These are phyloP conservation scores for Boletellus sp. DNA, from an alignment of 768 basidiomycete species.

Conservation along the genomic window DNA sequence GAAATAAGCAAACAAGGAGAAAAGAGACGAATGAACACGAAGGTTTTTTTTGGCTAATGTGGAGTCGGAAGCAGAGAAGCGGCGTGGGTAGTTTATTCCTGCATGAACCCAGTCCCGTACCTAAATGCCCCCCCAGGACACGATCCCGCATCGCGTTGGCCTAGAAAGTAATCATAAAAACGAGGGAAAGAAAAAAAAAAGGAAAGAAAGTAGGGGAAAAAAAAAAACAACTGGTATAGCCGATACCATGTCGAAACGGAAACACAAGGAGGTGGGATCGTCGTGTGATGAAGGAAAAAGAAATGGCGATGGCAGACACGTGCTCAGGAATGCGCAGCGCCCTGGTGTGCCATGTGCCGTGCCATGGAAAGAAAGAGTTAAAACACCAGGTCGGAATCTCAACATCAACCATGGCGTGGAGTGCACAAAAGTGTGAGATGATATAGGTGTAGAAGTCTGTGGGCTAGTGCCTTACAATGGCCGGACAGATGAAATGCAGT, in stretches of 20 bases:
- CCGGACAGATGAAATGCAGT: conserved; percentile 25
- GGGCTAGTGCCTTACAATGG: conserved; percentile 29
- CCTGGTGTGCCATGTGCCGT: conserved; percentile 21
- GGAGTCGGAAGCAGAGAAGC: not conserved
- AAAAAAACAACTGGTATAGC: conserved; percentile 18
- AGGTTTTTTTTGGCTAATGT: not conserved
- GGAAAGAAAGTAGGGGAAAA: conserved; percentile 8
- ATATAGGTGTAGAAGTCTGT: conserved; percentile 25
- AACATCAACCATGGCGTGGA: conserved; percentile 17
- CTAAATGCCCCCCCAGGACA: conserved; percentile 5
- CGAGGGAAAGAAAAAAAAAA: not conserved
- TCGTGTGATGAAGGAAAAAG: not conserved
- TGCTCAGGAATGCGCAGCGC: conserved; percentile 31
- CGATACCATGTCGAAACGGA: conserved; percentile 12
- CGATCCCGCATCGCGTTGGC: conserved; percentile 13
- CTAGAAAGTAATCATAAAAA: not conserved
- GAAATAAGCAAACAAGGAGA: conserved; percentile 16
- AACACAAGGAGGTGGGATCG: conserved; percentile 3
- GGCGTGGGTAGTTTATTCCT: not conserved
- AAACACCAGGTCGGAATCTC: conserved; percentile 25
- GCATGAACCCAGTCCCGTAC: conserved; percentile 8
- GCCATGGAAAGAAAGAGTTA: conserved; percentile 15
- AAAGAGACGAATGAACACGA: conserved; percentile 5
- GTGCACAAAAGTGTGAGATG: conserved; percentile 16
- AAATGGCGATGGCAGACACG: conserved; percentile 16